Evolutionary conservation across 2,329 filamentous ascomycete species (phyloP).

Genomic region (Xylaria sp.): DNA sequence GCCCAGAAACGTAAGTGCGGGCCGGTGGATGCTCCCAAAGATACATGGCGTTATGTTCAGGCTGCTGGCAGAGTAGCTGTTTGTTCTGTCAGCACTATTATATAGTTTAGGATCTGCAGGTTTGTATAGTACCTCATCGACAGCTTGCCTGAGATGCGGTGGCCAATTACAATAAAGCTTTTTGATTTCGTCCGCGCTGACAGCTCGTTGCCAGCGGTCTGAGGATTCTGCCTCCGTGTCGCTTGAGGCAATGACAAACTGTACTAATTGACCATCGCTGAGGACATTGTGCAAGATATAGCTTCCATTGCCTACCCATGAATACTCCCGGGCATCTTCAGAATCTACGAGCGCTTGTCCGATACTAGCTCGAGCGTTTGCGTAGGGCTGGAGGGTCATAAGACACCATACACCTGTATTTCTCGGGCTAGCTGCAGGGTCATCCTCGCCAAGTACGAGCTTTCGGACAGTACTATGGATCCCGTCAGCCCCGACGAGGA

Average conservation of each 20-base stretch:
- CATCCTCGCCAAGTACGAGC: slow-evolving; percentile 48
- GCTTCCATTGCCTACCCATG: slow-evolving; percentile 38
- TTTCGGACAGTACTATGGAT: slow-evolving; percentile 53
- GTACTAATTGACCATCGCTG: slow-evolving; percentile 39
- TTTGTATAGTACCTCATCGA: slow-evolving; percentile 37
- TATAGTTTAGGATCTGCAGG: not conserved
- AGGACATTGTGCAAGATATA: slow-evolving; percentile 39
- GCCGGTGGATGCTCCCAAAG: slow-evolving; percentile 44
- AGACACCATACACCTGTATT: slow-evolving; percentile 42
- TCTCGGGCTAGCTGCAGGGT: slow-evolving; percentile 37
- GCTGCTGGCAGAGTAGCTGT: slow-evolving; percentile 41
- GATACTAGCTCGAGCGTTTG: slow-evolving; percentile 37
- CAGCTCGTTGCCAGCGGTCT: slow-evolving; percentile 38
- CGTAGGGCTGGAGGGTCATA: slow-evolving; percentile 42
- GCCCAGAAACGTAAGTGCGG: slow-evolving; percentile 38
- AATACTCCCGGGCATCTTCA: slow-evolving; percentile 43
- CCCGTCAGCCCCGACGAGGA: slow-evolving; percentile 55
- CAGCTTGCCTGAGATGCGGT: slow-evolving; percentile 38
- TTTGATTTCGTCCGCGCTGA: slow-evolving; percentile 40
- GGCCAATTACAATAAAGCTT: slow-evolving; percentile 40
- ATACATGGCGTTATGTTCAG: slow-evolving; percentile 40
- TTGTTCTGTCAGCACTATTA: not conserved
- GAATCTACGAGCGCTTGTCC: slow-evolving; percentile 35
- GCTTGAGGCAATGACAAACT: slow-evolving; percentile 37
- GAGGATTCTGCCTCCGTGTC: slow-evolving; percentile 29